Evolutionary conservation across 805 yeast species (phyloP).

Genomic region (Saccharomyces kudriavzevii): DNA sequence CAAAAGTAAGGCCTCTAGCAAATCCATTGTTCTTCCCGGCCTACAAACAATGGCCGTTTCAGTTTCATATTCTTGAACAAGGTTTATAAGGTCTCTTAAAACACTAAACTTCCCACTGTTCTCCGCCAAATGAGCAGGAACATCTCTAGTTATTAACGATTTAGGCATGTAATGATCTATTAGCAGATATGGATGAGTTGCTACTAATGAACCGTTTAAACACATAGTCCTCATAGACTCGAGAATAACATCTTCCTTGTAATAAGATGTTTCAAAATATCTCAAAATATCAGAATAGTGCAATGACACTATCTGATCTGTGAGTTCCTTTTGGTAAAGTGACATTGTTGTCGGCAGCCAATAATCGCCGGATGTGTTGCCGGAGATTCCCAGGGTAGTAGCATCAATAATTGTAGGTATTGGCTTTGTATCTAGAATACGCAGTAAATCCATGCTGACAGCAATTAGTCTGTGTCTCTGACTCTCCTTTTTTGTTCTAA

Average conservation of each 20-base stretch:
- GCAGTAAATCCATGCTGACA: conserved; percentile 56
- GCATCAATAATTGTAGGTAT: conserved; percentile 70
- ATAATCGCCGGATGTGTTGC: conserved; percentile 47
- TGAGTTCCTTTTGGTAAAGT: conserved; percentile 78
- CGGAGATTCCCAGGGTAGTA: conserved; percentile 33
- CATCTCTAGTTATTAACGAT: conserved; percentile 60
- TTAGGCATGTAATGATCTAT: conserved; percentile 78
- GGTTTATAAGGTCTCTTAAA: conserved; percentile 52
- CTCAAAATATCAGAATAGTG: conserved; percentile 87
- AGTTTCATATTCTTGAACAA: conserved; percentile 40
- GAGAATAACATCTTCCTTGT: conserved; percentile 48
- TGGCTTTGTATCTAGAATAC: conserved; percentile 74
- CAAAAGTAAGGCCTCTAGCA: conserved; percentile 60
- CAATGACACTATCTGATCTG: conserved; percentile 83
- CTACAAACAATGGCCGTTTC: conserved; percentile 65
- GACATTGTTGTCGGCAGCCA: conserved; percentile 75
- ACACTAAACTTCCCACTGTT: conserved; percentile 81
- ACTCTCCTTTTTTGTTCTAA: background rate
- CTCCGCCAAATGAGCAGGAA: conserved; percentile 60
- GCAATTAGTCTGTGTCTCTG: background rate
- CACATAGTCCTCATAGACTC: conserved; percentile 72
- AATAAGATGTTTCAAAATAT: conserved; percentile 57
- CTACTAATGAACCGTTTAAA: conserved; percentile 66
- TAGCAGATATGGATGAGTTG: conserved; percentile 81
- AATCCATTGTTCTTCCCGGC: conserved; percentile 61